Conservation (phyloP, 2,329 filamentous ascomycete species). For the Talaromyces sp. region DNA sequence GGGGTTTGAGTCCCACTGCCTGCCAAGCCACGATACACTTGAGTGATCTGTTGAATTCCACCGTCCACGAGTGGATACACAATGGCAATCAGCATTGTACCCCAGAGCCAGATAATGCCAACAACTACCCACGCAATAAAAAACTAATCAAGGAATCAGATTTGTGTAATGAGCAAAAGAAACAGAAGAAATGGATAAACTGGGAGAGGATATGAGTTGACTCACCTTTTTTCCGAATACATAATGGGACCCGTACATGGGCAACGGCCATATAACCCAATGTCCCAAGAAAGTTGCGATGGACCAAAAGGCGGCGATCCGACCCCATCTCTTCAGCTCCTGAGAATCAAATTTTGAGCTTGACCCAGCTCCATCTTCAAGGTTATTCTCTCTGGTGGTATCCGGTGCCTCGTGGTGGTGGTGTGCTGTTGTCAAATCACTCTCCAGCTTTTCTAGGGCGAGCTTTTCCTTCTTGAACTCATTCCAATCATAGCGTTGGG, state of each 20-base stretch:
- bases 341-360: conserved; percentile 30
- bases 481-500: conserved; percentile 47
- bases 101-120: conserved; percentile 58
- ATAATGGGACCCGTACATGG: conserved; percentile 58
- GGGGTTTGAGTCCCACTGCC: neutral
- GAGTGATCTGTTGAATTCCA: conserved; percentile 33
- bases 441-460: conserved; percentile 29
- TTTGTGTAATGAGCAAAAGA: too few relatives aligned
- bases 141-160: too few relatives aligned
- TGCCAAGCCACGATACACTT: conserved; percentile 20
- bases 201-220: neutral
- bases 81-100: conserved; percentile 52
- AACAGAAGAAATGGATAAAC: neutral
- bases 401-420: neutral
- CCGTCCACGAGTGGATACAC: conserved; percentile 57
- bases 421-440: conserved; percentile 26
- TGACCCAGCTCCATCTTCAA: conserved; percentile 9
- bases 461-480: conserved; percentile 40
- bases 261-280: conserved; percentile 59
- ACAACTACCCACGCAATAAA: conserved; percentile 56
- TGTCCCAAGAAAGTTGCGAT: conserved; percentile 56
- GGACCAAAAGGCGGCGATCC: conserved; percentile 51
- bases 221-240: conserved; percentile 48
- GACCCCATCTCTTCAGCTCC: conserved; percentile 51
- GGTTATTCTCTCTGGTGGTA: neutral